These are phyloP conservation scores for Balansia obtecta DNA, from an alignment of 2,329 filamentous ascomycete genomes.

Conservation along the genomic window DNA sequence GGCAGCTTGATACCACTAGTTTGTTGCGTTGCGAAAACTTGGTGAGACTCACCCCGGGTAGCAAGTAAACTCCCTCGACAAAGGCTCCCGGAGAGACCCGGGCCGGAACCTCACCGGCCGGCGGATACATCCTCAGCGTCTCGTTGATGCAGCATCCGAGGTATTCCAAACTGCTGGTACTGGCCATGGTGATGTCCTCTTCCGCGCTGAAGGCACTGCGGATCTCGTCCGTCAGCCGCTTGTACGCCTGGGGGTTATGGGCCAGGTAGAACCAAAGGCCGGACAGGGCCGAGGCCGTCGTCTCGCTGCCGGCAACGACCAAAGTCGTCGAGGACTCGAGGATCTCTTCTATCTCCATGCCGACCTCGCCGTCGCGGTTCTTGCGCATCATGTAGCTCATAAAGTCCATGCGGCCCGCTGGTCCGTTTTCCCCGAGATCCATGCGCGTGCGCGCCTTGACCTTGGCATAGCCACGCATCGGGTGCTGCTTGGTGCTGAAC, in stretches of 20 bases:
- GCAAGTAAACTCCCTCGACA: conserved; percentile 21
- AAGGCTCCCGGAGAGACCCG: conserved; percentile 18
- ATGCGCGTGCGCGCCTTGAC: conserved; percentile 12
- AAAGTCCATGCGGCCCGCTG: conserved; percentile 10
- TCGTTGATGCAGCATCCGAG: conserved; percentile 31
- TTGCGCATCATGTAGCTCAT: conserved; percentile 18
- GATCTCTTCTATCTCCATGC: conserved; percentile 23
- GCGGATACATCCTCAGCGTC: conserved; percentile 28
- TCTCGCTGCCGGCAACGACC: conserved; percentile 21
- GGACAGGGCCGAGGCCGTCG: conserved; percentile 19
- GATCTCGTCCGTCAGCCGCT: conserved; percentile 23
- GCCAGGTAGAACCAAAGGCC: conserved; percentile 19
- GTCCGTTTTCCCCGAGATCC: conserved; percentile 11
- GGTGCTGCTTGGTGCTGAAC: background rate
- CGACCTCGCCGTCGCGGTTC: conserved; percentile 18
- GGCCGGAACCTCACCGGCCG: conserved; percentile 16
- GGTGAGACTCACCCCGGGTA: conserved; percentile 18
- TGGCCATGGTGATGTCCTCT: conserved; percentile 25
- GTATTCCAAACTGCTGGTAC: conserved; percentile 17
- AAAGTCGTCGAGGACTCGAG: conserved; percentile 11
- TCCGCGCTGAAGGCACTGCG: conserved; percentile 12
- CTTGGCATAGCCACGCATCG: conserved; percentile 11
- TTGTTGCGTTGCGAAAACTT: no score
- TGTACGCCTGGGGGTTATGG: conserved; percentile 16
- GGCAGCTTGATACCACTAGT: no score